Evolutionary conservation across 106 monocot genomes (phyloP).

Genomic region (Allium fistulosum): DNA sequence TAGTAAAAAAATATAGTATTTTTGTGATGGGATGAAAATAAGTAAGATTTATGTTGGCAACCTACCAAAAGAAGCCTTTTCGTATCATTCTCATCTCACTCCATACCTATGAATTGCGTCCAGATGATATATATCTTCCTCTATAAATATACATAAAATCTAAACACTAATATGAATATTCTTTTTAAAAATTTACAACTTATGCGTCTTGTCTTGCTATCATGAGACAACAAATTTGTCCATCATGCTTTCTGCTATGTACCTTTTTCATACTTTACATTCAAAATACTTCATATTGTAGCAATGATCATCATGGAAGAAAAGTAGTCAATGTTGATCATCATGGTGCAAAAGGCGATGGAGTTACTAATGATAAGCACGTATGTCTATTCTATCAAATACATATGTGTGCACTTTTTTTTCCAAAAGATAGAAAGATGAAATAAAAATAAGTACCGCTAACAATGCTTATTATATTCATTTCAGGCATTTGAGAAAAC

Average conservation of each 20-base stretch:
- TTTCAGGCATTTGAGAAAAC: slow-evolving; percentile 47
- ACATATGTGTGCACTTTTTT: background rate
- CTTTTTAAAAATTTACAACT: background rate
- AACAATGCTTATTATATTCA: background rate
- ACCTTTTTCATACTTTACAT: background rate
- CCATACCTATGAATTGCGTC: slow-evolving; percentile 3
- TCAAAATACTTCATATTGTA: background rate
- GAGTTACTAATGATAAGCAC: slow-evolving; percentile 17
- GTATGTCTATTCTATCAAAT: slow-evolving; percentile 1
- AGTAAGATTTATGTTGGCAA: slow-evolving; percentile 8
- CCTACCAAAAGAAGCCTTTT: slow-evolving; percentile 4
- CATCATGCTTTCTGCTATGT: background rate
- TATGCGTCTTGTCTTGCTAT: background rate
- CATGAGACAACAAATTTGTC: background rate
- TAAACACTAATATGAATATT: background rate
- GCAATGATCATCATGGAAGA: background rate
- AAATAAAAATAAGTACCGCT: background rate
- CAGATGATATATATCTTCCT: background rate
- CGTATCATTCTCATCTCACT: slow-evolving; percentile 10
- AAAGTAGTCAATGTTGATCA: slow-evolving; percentile 8
- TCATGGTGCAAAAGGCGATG: slow-evolving; percentile 7
- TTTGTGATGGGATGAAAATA: slow-evolving; percentile 1
- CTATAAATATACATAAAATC: background rate
- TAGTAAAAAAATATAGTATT: background rate
- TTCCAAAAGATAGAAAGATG: background rate